phyloP scores from a whole-genome alignment of 2,329 filamentous ascomycete species.

The Trichothecium roseum region DNA sequence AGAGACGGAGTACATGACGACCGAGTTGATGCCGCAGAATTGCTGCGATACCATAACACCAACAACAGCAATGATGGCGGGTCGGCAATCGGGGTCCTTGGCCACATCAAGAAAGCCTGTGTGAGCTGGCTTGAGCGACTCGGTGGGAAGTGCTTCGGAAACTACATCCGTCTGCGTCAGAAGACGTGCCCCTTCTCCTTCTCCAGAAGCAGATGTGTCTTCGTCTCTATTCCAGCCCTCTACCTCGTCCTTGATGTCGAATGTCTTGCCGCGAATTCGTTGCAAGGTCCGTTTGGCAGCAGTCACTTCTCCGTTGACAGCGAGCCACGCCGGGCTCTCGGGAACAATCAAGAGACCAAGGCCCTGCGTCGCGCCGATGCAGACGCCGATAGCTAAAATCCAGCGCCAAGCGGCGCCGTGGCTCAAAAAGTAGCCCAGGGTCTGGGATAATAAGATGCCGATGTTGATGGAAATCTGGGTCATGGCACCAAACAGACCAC shows the following conservation, averaged over 20 bases:
- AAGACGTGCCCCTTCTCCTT: conserved; percentile 58
- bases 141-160: conserved; percentile 4
- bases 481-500: conserved; percentile 72
- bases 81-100: conserved; percentile 55
- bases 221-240: conserved; percentile 43
- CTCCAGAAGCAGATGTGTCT: conserved; percentile 16
- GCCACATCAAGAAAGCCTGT: conserved; percentile 57
- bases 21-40: conserved; percentile 87
- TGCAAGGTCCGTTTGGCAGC: conserved; percentile 60
- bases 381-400: conserved; percentile 64
- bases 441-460: conserved; percentile 76
- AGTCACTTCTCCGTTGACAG: conserved; percentile 50
- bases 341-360: conserved; percentile 65
- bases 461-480: conserved; percentile 92
- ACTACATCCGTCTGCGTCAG: conserved; percentile 29
- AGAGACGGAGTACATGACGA: conserved; percentile 97
- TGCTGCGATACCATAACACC: conserved; percentile 92
- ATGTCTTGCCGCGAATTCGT: conserved; percentile 60
- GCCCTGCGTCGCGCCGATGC: conserved; percentile 57
- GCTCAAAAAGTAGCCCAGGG: conserved; percentile 80
- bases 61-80: conserved; percentile 71
- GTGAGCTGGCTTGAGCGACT: conserved; percentile 19
- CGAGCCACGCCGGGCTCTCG: conserved; percentile 84
- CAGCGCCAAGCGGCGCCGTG: conserved; percentile 70
- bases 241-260: conserved; percentile 65